These are phyloP conservation scores for Coemansia asiatica DNA, from an alignment of 192 early-diverging fungal genomes.

Conservation along the genomic window DNA sequence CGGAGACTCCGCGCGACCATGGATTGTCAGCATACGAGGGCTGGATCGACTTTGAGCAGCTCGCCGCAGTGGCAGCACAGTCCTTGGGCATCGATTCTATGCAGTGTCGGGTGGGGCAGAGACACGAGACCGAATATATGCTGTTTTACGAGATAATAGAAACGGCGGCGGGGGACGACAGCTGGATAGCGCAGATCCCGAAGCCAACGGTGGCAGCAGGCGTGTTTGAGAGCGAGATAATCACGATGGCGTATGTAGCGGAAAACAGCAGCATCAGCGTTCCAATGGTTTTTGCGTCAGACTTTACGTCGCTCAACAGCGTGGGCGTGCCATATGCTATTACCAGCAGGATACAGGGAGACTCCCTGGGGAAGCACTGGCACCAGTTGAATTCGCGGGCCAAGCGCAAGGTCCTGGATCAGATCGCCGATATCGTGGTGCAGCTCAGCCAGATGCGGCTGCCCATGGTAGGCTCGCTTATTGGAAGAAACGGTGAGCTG, in stretches of 20 bases:
- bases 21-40: constrained; percentile 23
- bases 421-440: constrained; percentile 35
- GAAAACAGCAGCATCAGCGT: constrained; percentile 21
- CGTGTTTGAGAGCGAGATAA: constrained; percentile 43
- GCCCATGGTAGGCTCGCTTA: constrained; percentile 33
- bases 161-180: not conserved
- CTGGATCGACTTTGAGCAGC: constrained; percentile 41
- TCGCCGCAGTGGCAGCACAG: not conserved
- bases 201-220: constrained; percentile 22
- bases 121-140: constrained; percentile 44
- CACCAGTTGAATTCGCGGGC: constrained; percentile 7
- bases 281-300: constrained; percentile 14
- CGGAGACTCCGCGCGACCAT: constrained; percentile 8
- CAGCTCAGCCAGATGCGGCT: constrained; percentile 30
- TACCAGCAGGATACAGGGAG: constrained; percentile 9
- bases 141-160: constrained; percentile 19
- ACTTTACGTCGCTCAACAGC: constrained; percentile 27
- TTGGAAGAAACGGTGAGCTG: constrained; percentile 12
- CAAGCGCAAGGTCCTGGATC: constrained; percentile 31
- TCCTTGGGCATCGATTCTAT: not conserved
- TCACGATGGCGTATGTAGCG: constrained; percentile 28
- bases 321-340: constrained; percentile 45
- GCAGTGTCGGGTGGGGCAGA: constrained; percentile 10
- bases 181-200: constrained; percentile 31
- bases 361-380: constrained; percentile 26